Evolutionary conservation across 2,329 filamentous ascomycete species (phyloP), one percentile per base, ranked within the genome.

Genomic region (Fusarium sp.): DNA sequence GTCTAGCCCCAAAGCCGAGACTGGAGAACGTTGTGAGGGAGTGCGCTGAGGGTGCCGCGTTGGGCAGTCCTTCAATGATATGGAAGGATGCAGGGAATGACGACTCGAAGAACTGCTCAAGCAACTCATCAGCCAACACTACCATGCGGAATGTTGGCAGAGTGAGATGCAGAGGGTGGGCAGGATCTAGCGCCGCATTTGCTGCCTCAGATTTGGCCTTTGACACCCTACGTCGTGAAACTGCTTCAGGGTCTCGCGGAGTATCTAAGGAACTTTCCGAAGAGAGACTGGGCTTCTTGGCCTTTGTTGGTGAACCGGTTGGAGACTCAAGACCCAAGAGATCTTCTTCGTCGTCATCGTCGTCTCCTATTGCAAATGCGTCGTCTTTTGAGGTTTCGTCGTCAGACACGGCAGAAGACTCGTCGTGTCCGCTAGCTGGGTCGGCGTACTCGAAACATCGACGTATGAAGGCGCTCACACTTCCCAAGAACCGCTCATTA

Each of bases 81-180:
- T 92, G 93, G 86, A 99, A 96, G 2, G 94, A 97, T 51, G 92
- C 89, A 0, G 95, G 93, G 81, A 98, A 97, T 40, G 94, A 96
- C 1, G 93, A 92, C 80, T 99, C 96, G 77, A 99, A 99, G 81
- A 99, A 99, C 71, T 96, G 92, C 75, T 99, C 95, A 7, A 99
- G 87, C 1, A 96, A 86, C 78, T 99, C 96, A 75, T 99, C 96
- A 43, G 96, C 96, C 9, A 99, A 88, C 11, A 99, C 92, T 5
- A 99, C 94, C 96, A 99, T 99, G 69, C 96, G 91, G 86, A 99
- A 99, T 1, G 96, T 99, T 1, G 96, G 96, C 2, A 99, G 86
- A 1, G 96, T 98, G 75, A 99, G 97, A 77, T 97, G 92, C 1
- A 99, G 86, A 8, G 96, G 96, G 67, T 97, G 95, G 26, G 93